These are phyloP conservation scores for Mycosarcoma maydis DNA, from an alignment of 1,284 basidiomycete genomes.

Conservation along the genomic window DNA sequence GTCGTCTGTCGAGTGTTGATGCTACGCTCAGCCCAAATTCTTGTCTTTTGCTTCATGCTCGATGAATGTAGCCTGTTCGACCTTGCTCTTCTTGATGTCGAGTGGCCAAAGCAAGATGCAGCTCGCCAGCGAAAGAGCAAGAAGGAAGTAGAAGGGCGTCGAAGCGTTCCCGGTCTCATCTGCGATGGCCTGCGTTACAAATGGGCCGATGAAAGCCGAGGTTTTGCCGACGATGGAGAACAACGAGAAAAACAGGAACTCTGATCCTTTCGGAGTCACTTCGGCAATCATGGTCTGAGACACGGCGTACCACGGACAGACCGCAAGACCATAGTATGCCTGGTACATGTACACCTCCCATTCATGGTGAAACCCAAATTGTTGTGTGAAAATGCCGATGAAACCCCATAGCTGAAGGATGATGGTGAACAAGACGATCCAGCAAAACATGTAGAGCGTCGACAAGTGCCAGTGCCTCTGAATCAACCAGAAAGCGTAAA, in stretches of 20 bases:
- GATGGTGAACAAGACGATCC: conserved; percentile 80
- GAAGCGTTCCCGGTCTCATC: conserved; percentile 76
- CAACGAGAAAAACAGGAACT: conserved; percentile 79
- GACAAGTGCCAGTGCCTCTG: conserved; percentile 79
- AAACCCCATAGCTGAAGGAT: conserved; percentile 85
- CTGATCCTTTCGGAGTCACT: conserved; percentile 74
- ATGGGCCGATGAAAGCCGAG: conserved; percentile 76
- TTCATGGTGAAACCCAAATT: conserved; percentile 71
- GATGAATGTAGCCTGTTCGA: conserved; percentile 70
- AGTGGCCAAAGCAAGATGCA: conserved; percentile 79
- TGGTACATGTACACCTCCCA: conserved; percentile 27
- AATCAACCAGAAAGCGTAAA: conserved; percentile 77
- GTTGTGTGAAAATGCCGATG: conserved; percentile 82
- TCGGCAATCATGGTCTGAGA: conserved; percentile 86
- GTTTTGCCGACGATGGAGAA: conserved; percentile 74
- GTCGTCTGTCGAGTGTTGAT: background rate
- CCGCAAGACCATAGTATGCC: conserved; percentile 70
- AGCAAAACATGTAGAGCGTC: conserved; percentile 74
- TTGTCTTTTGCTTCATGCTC: conserved; percentile 30
- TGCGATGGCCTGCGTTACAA: conserved; percentile 72
- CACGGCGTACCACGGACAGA: conserved; percentile 86
- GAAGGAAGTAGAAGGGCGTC: conserved; percentile 84
- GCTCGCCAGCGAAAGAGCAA: conserved; percentile 75
- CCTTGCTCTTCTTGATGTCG: conserved; percentile 73
- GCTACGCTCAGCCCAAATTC: conserved; percentile 3